Base-by-base conservation (phyloP, 441 rosid species). In the Codiaeum variegatum region DNA sequence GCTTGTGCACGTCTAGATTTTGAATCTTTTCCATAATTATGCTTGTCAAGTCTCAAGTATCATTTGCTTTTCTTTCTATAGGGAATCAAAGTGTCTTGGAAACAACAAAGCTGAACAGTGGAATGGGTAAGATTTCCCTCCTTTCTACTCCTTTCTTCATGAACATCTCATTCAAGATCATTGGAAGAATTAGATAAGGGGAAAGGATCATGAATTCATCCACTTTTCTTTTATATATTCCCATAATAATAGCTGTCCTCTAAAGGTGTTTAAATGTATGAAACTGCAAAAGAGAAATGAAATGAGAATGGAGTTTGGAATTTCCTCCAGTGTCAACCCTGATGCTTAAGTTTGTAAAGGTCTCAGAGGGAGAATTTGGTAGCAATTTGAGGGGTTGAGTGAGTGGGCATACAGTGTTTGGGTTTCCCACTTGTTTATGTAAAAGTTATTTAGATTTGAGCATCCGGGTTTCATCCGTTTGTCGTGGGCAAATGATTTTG, bases 71-170 rank as follows among this genome's bases (percentile, higher is more conserved):
- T 59, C 9, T 60, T 28, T 28, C 56, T 40, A 24, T 62, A 63
- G 81, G 56, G 62, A 64, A 32, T 28, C 62, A 61, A 68, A 67
- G 73, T 64, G 67, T 55, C 69, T 21, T 40, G 54, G 58, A 8
- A 34, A 58, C 47, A 59, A 42, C 51, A 64, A 70, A 68, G 54
- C 76, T 63, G 42, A 73, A 21, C 42, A 59, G 31, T 29, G 62
- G 24, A 72, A 64, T 13, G 9, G 81, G 81, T 80, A 67, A 59
- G 59, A 32, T 16, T 54, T 66, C 8, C 40, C 44, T 44, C 29
- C 42, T 66, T 63, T 63, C 5, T 38, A 13, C n/a, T 19, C 3
- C 24, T 15, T 44, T 40, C 32, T 28, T 54, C 21, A 24, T 42
- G 16, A 11, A 21, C 42, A 4, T 55, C 54, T 75, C 44, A 9